Evolutionary conservation across 345 rosid species (phyloP), one percentile per base, ranked within the genome.

Genomic region (Hypericum androsaemum): DNA sequence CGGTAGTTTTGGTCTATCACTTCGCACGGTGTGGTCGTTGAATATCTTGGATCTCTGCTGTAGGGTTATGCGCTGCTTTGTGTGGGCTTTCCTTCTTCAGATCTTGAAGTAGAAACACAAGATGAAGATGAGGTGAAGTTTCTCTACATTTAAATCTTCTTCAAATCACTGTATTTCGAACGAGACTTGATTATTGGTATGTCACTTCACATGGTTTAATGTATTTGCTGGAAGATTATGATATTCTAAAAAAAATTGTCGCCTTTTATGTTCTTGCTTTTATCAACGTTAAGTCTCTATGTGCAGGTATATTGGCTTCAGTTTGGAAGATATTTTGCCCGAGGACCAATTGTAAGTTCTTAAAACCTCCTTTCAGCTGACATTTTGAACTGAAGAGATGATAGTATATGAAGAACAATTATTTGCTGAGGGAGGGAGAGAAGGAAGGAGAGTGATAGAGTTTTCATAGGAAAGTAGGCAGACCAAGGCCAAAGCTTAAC

Each of bases 301-400:
- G 50, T 58, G 53, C 83, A 89, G 97, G 95, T 89, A 11, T 86
- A 89, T 63, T 86, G 97, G 95, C 95, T 89, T 67, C 96, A 90
- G 57, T 90, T 90, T 63, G 98, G 98, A 79, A 82, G 98, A 87
- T 90, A 87, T 80, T 87, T 84, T 50, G 98, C 98, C 4, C 85
- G 89, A 65, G 96, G 98, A 71, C 95, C 96, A 43, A 64, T 86
- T 51, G 96, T 89, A 76, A 86, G 98, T 65, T 15, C 61, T 7
- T 53, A 32, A 64, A 50, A 37, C 13, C n/a, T 52, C 10, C 46
- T 47, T 14, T 47, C 37, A 10, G 12, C 55, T 47, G 48, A 9
- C 40, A 12, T 22, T 22, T n/a, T 28, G 16, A 39, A 39, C 10
- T 6, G n/a, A 44, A 11, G 16, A 44, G 48, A 8, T 44, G 48